Percentiles rank a stretch among this genome's conserved stretches.
Conservation (phyloP, 345 rosid species). For the Rhizophora mangle region DNA sequence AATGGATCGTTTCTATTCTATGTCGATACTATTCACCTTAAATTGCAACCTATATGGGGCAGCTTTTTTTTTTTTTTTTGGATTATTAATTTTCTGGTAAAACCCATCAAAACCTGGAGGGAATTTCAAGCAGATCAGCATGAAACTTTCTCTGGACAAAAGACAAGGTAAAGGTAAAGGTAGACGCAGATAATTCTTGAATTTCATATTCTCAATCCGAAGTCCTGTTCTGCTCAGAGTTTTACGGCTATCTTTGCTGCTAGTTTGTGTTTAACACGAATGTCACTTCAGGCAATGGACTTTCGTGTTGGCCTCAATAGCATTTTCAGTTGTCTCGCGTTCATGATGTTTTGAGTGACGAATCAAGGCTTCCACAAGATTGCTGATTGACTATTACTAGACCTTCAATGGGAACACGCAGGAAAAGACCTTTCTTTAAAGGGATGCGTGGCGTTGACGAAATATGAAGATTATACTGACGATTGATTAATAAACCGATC, state of each 20-base stretch:
- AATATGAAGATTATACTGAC: background rate
- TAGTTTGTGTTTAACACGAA: background rate
- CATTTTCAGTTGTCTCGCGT: background rate
- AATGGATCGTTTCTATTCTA: too few species aligned
- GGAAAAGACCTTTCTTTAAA: background rate
- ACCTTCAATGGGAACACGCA: background rate
- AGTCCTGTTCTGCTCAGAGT: too few species aligned
- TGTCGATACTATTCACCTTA: too few species aligned
- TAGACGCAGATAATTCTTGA: too few species aligned
- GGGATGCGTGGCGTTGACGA: constrained; percentile 12
- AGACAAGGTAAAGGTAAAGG: too few species aligned
- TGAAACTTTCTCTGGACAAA: too few species aligned
- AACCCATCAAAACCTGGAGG: too few species aligned
- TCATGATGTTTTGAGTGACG: background rate
- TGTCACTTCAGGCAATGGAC: background rate
- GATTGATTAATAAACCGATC: background rate
- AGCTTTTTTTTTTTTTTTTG: too few species aligned
- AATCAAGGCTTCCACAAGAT: background rate
- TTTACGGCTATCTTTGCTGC: background rate
- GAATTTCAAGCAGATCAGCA: too few species aligned
- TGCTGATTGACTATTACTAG: background rate
- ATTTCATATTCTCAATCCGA: too few species aligned
- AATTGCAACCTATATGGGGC: too few species aligned
- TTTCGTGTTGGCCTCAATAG: background rate
- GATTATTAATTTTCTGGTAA: too few species aligned